phyloP scores from a whole-genome alignment of 441 rosid genomes.

The Euphorbia celastroides region DNA sequence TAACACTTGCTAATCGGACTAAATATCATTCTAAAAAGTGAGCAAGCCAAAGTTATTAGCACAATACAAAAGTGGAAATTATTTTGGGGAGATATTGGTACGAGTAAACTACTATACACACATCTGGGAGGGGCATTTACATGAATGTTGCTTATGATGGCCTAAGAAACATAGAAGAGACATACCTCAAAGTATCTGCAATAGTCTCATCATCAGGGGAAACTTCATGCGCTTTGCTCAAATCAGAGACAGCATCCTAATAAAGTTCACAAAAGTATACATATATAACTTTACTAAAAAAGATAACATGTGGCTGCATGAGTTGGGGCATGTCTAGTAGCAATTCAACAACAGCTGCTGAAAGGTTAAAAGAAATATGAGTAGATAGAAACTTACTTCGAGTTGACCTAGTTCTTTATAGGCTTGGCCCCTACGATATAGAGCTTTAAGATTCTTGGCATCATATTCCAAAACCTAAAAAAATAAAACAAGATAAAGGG shows the following conservation, averaged over 20 bases:
- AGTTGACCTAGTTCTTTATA: constrained; percentile 65
- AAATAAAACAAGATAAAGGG: constrained; percentile 2
- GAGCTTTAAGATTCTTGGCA: constrained; percentile 78
- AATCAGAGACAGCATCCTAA: constrained; percentile 80
- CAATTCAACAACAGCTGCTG: constrained; percentile 12
- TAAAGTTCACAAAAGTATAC: constrained; percentile 14
- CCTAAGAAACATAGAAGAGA: constrained; percentile 6
- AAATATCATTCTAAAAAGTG: not conserved
- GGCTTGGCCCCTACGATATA: constrained; percentile 94
- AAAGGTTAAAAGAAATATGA: constrained; percentile 6
- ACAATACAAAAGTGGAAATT: not conserved
- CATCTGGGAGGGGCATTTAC: not conserved
- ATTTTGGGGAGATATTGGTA: not conserved
- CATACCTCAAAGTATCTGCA: constrained; percentile 67
- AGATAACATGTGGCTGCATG: not conserved
- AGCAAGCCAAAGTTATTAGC: not conserved
- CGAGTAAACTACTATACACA: not conserved
- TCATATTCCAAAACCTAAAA: constrained; percentile 73
- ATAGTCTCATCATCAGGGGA: constrained; percentile 87
- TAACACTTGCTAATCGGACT: not conserved
- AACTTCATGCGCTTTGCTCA: constrained; percentile 72
- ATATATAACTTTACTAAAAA: constrained; percentile 5
- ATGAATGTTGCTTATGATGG: constrained; percentile 2
- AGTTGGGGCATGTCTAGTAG: constrained; percentile 5
- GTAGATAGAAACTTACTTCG: constrained; percentile 50